A percentile compares a stretch with the other conserved stretches of the same genome.
Evolutionary conservation across 2,329 filamentous ascomycete genomes (phyloP).

Genomic region (Verticillium nonalfalfae): DNA sequence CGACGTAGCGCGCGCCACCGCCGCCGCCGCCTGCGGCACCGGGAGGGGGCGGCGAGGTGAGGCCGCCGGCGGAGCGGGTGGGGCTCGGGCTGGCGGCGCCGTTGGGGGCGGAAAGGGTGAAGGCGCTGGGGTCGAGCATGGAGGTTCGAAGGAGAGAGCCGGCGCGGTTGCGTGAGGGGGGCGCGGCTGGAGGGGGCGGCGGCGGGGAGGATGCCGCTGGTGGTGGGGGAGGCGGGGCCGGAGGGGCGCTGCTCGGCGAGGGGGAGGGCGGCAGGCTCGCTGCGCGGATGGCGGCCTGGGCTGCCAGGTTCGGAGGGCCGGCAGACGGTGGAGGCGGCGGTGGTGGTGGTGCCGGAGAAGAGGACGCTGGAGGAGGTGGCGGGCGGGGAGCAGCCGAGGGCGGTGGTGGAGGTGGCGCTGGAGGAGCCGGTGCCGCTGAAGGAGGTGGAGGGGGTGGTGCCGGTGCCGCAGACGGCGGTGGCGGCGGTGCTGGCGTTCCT

Average conservation of each 20-base stretch:
- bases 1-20: conserved; percentile 44
- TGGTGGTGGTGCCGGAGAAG: conserved; percentile 26
- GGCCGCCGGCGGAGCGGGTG: conserved; percentile 19
- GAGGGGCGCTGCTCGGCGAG: conserved; percentile 27
- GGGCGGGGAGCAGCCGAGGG: conserved; percentile 37
- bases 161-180: conserved; percentile 28
- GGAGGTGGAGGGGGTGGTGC: conserved; percentile 31
- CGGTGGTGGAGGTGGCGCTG: conserved; percentile 31
- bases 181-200: conserved; percentile 28
- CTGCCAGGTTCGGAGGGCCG: conserved; percentile 30
- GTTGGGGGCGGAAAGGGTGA: conserved; percentile 61
- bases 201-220: conserved; percentile 32
- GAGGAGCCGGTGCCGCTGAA: conserved; percentile 32
- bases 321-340: conserved; percentile 23
- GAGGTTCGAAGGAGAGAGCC: conserved; percentile 47
- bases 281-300: conserved; percentile 35
- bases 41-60: conserved; percentile 18
- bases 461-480: conserved; percentile 22
- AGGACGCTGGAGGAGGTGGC: conserved; percentile 29
- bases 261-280: background rate
- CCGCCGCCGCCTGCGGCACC: conserved; percentile 20
- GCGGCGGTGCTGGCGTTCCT: conserved; percentile 24
- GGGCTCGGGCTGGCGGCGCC: conserved; percentile 39
- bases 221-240: conserved; percentile 28
- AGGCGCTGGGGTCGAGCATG: conserved; percentile 69